Evolutionary conservation across 2,329 filamentous ascomycete genomes (phyloP), one percentile per base, ranked within the genome.

Genomic region (Aurifilum marmelostoma): DNA sequence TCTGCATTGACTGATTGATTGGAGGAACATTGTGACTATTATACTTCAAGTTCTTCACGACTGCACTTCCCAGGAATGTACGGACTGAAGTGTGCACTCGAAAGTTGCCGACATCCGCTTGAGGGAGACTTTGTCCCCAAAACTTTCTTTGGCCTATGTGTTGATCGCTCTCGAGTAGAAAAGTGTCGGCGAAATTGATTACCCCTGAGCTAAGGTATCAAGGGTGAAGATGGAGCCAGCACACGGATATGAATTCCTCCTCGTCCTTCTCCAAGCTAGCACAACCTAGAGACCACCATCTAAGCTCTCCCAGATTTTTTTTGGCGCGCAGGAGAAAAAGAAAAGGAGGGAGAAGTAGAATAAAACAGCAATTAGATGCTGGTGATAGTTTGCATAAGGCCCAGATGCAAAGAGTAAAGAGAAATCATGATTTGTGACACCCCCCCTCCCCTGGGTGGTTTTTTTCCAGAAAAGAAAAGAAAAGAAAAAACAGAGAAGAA

Each of bases 201-300:
- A n/a, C 50, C 47, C 58, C 21, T 61, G 58, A 54, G 52, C 60
- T 64, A 50, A 71, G 60, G 69, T 71, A 69, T 71, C 69, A 61
- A 66, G 52, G 64, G n/a, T 63, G 24, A 63, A 66, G 50, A 47
- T 16, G 54, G n/a, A 65, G 52, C 64, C 21, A 11, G n/a, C 16
- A 47, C 41, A 21, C 21, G 18, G 18, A 21, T 21, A 50, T 8
- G 43, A n/a, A n/a, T 27, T 18, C 6, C 24, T 37, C n/a, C 18
- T 1, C 50, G n/a, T n/a, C n/a, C n/a, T n/a, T 7, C 8, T 27
- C 18, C 29, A 2, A 47, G 41, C n/a, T 18, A 7, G 2, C 11
- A 32, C 27, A 54, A 16, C 34, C 63, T 41, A 39, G 50, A 37
- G 62, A 60, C 34, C 34, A 24, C 60, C 60, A 52, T 32, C 41